These are phyloP conservation scores for Geotrichum histeridarum DNA, from an alignment of 1,139 yeast species.

Conservation along the genomic window DNA sequence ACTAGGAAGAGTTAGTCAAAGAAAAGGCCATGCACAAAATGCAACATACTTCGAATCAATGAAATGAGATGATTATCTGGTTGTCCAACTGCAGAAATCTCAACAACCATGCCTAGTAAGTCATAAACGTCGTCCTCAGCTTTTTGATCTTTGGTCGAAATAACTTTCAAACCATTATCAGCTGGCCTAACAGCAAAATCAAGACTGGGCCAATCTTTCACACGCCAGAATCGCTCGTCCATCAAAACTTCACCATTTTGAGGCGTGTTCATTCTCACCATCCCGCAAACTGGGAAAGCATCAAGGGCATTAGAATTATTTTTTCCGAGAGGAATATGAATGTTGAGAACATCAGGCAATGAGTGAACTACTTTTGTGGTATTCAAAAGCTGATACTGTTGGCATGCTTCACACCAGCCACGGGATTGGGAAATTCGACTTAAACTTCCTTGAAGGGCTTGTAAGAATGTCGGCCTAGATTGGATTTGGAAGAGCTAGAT, in stretches of 20 bases:
- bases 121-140: conserved; percentile 27
- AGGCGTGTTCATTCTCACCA: neutral
- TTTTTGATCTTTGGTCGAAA: conserved; percentile 17
- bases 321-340: conserved; percentile 30
- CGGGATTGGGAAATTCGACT: conserved; percentile 45
- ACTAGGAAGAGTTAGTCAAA: conserved; percentile 23
- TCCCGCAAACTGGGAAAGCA: conserved; percentile 1
- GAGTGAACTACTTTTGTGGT: conserved; percentile 46
- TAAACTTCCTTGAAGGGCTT: conserved; percentile 57
- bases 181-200: conserved; percentile 8
- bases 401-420: conserved; percentile 50
- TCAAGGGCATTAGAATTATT: conserved; percentile 12
- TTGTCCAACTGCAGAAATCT: conserved; percentile 31
- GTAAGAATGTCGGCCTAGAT: conserved; percentile 31
- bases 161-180: conserved; percentile 18
- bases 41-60: conserved; percentile 37
- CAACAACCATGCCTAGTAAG: conserved; percentile 39
- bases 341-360: conserved; percentile 62
- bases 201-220: conserved; percentile 16
- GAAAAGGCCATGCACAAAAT: neutral
- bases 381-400: conserved; percentile 50
- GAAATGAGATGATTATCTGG: conserved; percentile 38
- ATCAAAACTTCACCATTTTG: conserved; percentile 14
- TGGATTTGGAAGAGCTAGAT: conserved; percentile 7
- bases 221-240: conserved; percentile 16